Base-by-base conservation (phyloP, 2,329 filamentous ascomycete species). In the Epicoccum nigrum region DNA sequence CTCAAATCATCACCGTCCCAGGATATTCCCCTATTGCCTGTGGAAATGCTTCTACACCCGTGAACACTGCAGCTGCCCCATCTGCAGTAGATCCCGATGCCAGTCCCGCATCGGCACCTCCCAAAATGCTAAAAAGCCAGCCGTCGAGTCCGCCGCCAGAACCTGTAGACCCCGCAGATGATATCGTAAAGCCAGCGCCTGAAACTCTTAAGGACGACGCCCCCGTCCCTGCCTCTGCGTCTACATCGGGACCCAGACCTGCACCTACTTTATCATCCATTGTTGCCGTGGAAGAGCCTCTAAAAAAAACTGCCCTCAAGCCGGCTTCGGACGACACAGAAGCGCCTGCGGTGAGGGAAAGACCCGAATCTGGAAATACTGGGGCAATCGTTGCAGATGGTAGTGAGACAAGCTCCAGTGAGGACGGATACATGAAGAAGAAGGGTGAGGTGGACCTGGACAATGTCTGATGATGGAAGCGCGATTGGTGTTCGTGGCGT, bases 91-190 rank as follows among this genome's bases (percentile, higher is more conserved):
- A 62, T 39, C 55, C 57, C 3, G 57, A 60, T 47, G 53, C 52
- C 9, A 53, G 54, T 41, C 59, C 59, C n/a, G 59, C 59, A 20
- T 53, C 57, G 31, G 56, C 57, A 19, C 55, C 55, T 11, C 55
- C 55, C n/a, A 44, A 25, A 9, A 25, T 52, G 30, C 57, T 54
- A 28, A 58, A 52, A 33, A 43, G 27, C 13, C 49, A 38, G 13
- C 38, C 49, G 4, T 27, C 49, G 2, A 52, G 43, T 13, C 38
- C 49, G 2, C 43, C 44, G 1, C 39, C 38, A 6, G 49, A 47
- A 16, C 16, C 15, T 4, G 33, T 32, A 13, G 49, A 52, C 4
- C 20, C 15, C 2, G 33, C 32, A 9, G 49, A 52, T 5, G 49
- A 52, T 12, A 19, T 28, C 4, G 39, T 16, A 3, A 46, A 40